These are phyloP conservation scores for Drechslerella dactyloides DNA, from an alignment of 2,329 filamentous ascomycete genomes.

Conservation along the genomic window DNA sequence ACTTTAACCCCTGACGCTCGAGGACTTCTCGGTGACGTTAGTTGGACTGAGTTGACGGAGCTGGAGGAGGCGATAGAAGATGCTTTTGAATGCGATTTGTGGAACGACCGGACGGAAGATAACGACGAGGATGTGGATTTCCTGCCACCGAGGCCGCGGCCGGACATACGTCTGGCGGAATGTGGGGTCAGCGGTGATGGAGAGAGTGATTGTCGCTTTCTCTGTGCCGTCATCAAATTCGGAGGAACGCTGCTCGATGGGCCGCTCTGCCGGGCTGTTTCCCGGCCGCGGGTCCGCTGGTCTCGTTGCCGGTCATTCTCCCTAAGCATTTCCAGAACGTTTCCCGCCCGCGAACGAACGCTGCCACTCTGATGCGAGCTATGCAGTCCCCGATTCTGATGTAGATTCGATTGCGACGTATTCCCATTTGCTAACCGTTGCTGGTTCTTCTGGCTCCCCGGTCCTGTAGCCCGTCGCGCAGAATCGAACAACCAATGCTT, in stretches of 20 bases:
- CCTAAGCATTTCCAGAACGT: constrained; percentile 42
- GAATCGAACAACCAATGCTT: constrained; percentile 77
- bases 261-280: constrained; percentile 25
- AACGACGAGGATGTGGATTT: constrained; percentile 97
- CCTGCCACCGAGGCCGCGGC: constrained; percentile 79
- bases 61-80: constrained; percentile 82
- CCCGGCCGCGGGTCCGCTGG: constrained; percentile 30
- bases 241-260: constrained; percentile 23
- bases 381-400: constrained; percentile 25
- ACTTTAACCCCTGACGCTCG: constrained; percentile 95
- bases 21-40: constrained; percentile 72
- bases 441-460: constrained; percentile 55
- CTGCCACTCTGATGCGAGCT: constrained; percentile 45
- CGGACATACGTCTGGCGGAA: constrained; percentile 81
- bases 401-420: constrained; percentile 41
- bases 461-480: constrained; percentile 68
- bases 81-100: constrained; percentile 89
- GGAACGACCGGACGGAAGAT: constrained; percentile 90
- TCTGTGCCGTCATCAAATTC: constrained; percentile 54
- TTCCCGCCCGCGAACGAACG: constrained; percentile 36
- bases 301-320: constrained; percentile 40
- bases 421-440: constrained; percentile 36
- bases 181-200: constrained; percentile 87
- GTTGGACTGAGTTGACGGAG: constrained; percentile 70
- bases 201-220: constrained; percentile 79